These are phyloP conservation scores for Rhinocladiella similis DNA, from an alignment of 2,329 filamentous ascomycete species.

Conservation along the genomic window DNA sequence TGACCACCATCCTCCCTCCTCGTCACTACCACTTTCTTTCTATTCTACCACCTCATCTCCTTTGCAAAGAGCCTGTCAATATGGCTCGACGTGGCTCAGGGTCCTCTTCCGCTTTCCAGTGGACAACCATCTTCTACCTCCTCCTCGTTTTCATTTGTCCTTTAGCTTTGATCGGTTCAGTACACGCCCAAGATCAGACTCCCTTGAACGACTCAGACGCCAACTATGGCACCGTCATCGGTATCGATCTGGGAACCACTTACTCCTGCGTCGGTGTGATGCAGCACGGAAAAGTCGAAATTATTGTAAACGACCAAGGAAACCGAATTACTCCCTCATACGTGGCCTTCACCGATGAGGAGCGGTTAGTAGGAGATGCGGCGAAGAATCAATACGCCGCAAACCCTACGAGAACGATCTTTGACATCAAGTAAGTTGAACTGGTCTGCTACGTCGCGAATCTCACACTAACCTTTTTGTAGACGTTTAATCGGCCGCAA, in stretches of 20 bases:
- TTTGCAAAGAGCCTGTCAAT: conserved; percentile 10
- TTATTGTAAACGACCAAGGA: conserved; percentile 94
- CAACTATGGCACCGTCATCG: conserved; percentile 84
- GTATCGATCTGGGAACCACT: conserved; percentile 94
- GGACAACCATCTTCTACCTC: conserved; percentile 88
- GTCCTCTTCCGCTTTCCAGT: conserved; percentile 58
- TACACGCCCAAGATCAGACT: conserved; percentile 70
- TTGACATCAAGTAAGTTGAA: conserved; percentile 73
- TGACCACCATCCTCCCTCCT: conserved; percentile 6
- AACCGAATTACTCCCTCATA: conserved; percentile 95
- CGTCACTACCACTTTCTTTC: conserved; percentile 4
- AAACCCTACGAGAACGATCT: conserved; percentile 76
- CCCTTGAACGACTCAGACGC: conserved; percentile 54
- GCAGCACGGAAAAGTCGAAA: conserved; percentile 93
- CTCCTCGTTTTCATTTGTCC: conserved; percentile 82
- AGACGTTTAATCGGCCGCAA: conserved; percentile 86
- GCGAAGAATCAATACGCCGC: conserved; percentile 91
- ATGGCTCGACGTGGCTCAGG: conserved; percentile 27
- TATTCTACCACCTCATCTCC: conserved; percentile 2
- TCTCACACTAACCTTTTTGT: conserved; percentile 9
- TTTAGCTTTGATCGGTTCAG: conserved; percentile 76
- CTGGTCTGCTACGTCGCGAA: neutral
- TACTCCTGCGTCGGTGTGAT: conserved; percentile 89
- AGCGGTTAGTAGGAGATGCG: conserved; percentile 94
- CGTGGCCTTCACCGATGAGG: conserved; percentile 95